Conservation (phyloP, 192 early-diverging fungal species). For the Lunasporangiospora selenospora region DNA sequence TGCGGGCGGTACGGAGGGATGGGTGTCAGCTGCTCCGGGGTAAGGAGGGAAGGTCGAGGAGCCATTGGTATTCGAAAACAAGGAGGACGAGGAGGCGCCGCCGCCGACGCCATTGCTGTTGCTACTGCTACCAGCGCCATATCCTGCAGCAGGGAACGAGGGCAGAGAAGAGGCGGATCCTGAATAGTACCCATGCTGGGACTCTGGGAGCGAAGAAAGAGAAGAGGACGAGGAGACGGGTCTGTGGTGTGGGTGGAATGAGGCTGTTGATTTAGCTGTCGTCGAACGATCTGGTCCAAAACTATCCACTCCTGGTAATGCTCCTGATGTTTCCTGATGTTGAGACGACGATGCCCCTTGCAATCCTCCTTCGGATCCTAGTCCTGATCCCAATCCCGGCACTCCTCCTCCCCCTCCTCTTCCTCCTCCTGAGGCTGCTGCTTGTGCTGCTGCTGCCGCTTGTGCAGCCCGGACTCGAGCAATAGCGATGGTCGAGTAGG, state of each 20-base stretch:
- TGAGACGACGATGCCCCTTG: conserved; percentile 3
- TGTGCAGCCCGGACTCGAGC: conserved; percentile 35
- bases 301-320: conserved; percentile 16
- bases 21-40: too few relatives aligned
- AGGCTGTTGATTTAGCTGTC: background rate
- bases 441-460: conserved; percentile 8
- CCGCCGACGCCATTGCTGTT: too few relatives aligned
- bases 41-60: too few relatives aligned
- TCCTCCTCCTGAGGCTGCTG: background rate
- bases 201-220: background rate
- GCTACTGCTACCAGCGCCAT: too few relatives aligned
- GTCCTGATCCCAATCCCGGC: background rate
- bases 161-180: too few relatives aligned
- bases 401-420: conserved; percentile 15
- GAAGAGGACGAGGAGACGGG: conserved; percentile 18
- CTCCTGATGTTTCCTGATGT: too few relatives aligned
- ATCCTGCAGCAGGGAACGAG: too few relatives aligned
- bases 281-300: background rate
- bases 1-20: too few relatives aligned
- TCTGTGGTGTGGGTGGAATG: background rate
- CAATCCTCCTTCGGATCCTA: background rate
- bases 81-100: conserved; percentile 1
- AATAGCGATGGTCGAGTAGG: conserved; percentile 45
- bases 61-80: conserved; percentile 14
- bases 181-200: too few relatives aligned